These are phyloP conservation scores for Peterozyma toletana DNA, from an alignment of 805 yeast species.

Conservation along the genomic window DNA sequence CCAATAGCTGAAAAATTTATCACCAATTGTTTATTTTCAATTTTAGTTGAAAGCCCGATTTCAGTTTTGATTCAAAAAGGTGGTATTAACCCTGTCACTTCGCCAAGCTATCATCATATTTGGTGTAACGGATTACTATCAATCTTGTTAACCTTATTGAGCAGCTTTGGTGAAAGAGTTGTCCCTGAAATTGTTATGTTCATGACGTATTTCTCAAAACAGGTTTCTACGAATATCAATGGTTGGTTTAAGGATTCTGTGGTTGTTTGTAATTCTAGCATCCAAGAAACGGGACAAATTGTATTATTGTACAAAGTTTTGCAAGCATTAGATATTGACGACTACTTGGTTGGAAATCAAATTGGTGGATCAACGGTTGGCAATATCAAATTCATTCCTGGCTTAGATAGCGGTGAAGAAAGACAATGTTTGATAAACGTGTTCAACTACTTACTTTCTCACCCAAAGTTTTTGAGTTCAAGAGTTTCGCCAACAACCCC, in stretches of 20 bases:
- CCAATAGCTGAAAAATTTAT: conserved; percentile 62
- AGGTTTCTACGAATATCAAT: conserved; percentile 53
- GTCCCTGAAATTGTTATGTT: conserved; percentile 62
- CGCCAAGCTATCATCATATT: conserved; percentile 54
- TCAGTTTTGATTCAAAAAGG: conserved; percentile 65
- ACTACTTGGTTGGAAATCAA: conserved; percentile 24
- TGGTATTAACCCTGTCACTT: conserved; percentile 39
- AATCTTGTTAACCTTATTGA: conserved; percentile 49
- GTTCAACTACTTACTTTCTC: conserved; percentile 69
- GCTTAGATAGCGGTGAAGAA: conserved; percentile 53
- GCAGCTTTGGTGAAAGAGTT: conserved; percentile 55
- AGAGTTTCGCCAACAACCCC: conserved; percentile 54
- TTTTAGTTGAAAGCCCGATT: conserved; percentile 67
- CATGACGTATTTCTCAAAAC: conserved; percentile 54
- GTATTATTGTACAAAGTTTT: conserved; percentile 56
- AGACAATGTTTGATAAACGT: conserved; percentile 53
- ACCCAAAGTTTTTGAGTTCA: conserved; percentile 76
- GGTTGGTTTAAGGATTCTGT: conserved; percentile 63
- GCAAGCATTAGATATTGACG: conserved; percentile 43
- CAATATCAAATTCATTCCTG: conserved; percentile 34
- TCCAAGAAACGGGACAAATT: conserved; percentile 65
- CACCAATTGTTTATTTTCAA: conserved; percentile 55
- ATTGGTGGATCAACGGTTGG: conserved; percentile 5
- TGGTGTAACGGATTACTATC: conserved; percentile 86
- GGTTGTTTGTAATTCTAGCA: conserved; percentile 36